Base-by-base conservation (phyloP, 108 stramenopile species). In the Stephanodiscus minutulus region DNA sequence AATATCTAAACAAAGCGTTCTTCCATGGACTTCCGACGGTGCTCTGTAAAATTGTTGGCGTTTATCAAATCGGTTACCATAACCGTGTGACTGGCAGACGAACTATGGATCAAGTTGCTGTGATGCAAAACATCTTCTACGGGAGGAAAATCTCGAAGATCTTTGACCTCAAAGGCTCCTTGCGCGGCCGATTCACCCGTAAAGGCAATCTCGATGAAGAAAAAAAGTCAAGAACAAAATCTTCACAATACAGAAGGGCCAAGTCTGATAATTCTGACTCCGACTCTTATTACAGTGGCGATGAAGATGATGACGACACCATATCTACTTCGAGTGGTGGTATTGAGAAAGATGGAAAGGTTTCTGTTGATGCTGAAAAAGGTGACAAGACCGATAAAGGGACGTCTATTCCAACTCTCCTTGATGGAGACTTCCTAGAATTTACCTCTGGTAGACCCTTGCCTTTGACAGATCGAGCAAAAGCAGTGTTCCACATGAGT, bases 341-440 rank as follows among this genome's bases (percentile, higher is more conserved):
- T 24, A 50, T 48, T 7, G 59, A 76, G 29, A 73, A 60, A 24
- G 82, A 63, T 37, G 55, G 64, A 48, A 67, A 68, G 67, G 41
- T 20, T 13, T 13, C 28, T 44, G 10, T 9, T 56, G 76, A 74
- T 39, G 2, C 25, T 0, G 82, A 79, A 11, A 74, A 79, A 20
- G 37, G 29, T n/a, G 77, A 74, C 47, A 79, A 50, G 48, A 50
- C 47, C 10, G 59, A 60, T 36, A 72, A 72, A 28, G 68, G 53
- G 15, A 36, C 62, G 17, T 69, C 77, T 27, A 56, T 84, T 35
- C 73, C 83, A 46, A 89, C 93, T 33, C 82, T 97, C 13, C 82
- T 98, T 29, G 98, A 98, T 73, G 97, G 97, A 43, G 97, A 98
- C 79, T 95, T 98, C 69, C 80, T 98, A 69, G 96, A 98, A 68